Evolutionary conservation across 1,284 basidiomycete species (phyloP).

Genomic region (Ceratobasidium sp.): DNA sequence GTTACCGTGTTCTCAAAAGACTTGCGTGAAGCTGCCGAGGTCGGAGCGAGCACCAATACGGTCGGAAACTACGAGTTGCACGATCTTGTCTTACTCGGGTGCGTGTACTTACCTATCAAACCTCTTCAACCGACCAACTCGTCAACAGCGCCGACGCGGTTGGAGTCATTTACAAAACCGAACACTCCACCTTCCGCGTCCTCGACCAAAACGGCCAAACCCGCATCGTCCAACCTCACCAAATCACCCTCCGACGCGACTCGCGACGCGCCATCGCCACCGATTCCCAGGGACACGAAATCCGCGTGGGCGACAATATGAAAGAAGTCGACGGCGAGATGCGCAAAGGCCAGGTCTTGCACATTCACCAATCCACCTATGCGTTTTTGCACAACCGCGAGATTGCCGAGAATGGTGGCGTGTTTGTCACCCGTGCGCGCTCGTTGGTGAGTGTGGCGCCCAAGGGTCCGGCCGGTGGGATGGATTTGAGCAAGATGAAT

Average conservation of each 20-base stretch:
- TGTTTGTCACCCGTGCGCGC: constrained; percentile 87
- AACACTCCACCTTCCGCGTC: constrained; percentile 93
- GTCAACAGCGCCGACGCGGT: constrained; percentile 80
- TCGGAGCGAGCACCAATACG: constrained; percentile 86
- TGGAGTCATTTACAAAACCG: constrained; percentile 97
- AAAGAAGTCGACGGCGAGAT: constrained; percentile 93
- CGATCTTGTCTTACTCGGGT: constrained; percentile 97
- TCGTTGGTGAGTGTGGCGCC: constrained; percentile 84
- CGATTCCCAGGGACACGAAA: constrained; percentile 85
- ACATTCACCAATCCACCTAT: constrained; percentile 94
- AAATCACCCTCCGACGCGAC: constrained; percentile 91
- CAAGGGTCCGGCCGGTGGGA: constrained; percentile 66
- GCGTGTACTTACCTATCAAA: constrained; percentile 48
- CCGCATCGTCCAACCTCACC: constrained; percentile 89
- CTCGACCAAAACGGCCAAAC: constrained; percentile 93
- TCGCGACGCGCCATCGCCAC: constrained; percentile 86
- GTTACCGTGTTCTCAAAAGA: constrained; percentile 98
- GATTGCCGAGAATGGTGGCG: constrained; percentile 87
- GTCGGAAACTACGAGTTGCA: constrained; percentile 95
- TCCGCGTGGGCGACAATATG: constrained; percentile 88
- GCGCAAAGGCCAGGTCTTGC: constrained; percentile 92
- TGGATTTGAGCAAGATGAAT: constrained; percentile 96
- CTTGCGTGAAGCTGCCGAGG: constrained; percentile 95
- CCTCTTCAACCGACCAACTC: constrained; percentile 36
- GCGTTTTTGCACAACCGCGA: constrained; percentile 96